These are phyloP conservation scores for Tulasnella sp. DNA, from an alignment of 768 basidiomycete genomes.

Conservation along the genomic window DNA sequence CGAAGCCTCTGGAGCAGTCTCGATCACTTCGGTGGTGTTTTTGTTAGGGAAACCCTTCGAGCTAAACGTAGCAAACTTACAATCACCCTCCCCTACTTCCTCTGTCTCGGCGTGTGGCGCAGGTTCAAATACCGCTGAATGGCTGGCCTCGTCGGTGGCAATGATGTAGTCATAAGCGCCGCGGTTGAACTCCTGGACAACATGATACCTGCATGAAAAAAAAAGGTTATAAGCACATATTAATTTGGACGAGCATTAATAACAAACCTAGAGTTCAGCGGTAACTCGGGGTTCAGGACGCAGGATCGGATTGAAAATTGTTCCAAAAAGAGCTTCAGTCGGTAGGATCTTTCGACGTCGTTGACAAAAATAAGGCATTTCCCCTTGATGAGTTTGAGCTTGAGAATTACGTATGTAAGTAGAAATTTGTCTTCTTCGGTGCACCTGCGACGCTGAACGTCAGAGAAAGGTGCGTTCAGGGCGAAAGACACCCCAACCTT, in stretches of 20 bases:
- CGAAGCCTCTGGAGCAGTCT: background rate
- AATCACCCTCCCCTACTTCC: slow-evolving; percentile 40
- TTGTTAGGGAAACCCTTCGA: background rate
- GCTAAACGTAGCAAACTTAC: background rate
- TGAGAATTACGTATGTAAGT: slow-evolving; percentile 91
- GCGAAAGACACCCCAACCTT: slow-evolving; percentile 43
- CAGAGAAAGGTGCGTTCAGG: background rate
- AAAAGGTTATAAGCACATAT: background rate
- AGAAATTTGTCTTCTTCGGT: slow-evolving; percentile 97
- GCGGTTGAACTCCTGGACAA: slow-evolving; percentile 97
- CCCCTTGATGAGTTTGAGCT: slow-evolving; percentile 90
- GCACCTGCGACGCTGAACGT: slow-evolving; percentile 49
- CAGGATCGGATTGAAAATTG: slow-evolving; percentile 96
- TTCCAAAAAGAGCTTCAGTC: slow-evolving; percentile 95
- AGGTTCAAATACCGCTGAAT: background rate
- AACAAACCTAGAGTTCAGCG: slow-evolving; percentile 78
- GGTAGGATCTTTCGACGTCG: slow-evolving; percentile 89
- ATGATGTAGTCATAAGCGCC: slow-evolving; percentile 99
- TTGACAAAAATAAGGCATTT: slow-evolving; percentile 98
- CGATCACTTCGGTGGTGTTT: background rate
- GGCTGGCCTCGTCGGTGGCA: slow-evolving; percentile 80
- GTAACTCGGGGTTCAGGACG: slow-evolving; percentile 92
- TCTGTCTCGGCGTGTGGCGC: slow-evolving; percentile 33
- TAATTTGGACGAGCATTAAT: background rate
- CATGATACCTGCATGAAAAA: slow-evolving; percentile 67